These are phyloP conservation scores for Nigrospora osmanthi DNA, from an alignment of 2,329 filamentous ascomycete genomes.

Conservation along the genomic window DNA sequence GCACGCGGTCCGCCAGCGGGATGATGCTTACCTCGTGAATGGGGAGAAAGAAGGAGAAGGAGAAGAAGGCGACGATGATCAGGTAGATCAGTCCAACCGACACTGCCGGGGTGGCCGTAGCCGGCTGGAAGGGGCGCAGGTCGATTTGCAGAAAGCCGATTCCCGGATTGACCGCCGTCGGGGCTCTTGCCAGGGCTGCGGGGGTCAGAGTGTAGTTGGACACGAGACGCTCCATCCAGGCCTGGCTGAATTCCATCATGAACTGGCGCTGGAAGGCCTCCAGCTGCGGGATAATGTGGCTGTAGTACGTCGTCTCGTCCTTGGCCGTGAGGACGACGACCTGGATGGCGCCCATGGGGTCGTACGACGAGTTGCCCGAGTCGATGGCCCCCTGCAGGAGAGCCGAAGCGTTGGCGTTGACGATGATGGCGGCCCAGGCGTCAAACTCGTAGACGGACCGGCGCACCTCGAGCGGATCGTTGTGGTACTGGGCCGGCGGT, in stretches of 20 bases:
- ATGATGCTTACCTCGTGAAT: slow-evolving; percentile 39
- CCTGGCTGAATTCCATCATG: slow-evolving; percentile 36
- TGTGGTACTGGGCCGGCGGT: slow-evolving; percentile 40
- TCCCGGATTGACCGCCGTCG: slow-evolving; percentile 22
- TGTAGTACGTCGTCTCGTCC: slow-evolving; percentile 45
- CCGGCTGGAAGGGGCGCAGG: slow-evolving; percentile 50
- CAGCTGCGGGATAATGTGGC: slow-evolving; percentile 45
- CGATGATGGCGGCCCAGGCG: slow-evolving; percentile 52
- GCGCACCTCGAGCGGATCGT: slow-evolving; percentile 47
- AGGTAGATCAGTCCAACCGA: slow-evolving; percentile 59
- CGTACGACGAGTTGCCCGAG: slow-evolving; percentile 49
- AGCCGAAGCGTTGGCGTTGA: slow-evolving; percentile 54
- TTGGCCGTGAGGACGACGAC: slow-evolving; percentile 46
- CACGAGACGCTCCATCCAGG: slow-evolving; percentile 31
- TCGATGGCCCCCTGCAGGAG: slow-evolving; percentile 46
- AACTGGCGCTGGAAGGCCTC: slow-evolving; percentile 37
- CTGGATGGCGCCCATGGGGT: slow-evolving; percentile 50
- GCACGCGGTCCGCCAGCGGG: no score
- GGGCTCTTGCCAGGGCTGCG: slow-evolving; percentile 17
- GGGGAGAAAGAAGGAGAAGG: slow-evolving; percentile 56
- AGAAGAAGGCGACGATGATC: slow-evolving; percentile 62
- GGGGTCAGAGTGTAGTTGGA: slow-evolving; percentile 26
- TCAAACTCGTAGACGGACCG: slow-evolving; percentile 51
- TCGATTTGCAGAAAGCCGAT: slow-evolving; percentile 31
- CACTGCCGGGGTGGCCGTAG: slow-evolving; percentile 46